A percentile compares a stretch with the other conserved stretches of the same genome.
These are phyloP conservation scores for Cajanus cajan DNA, from an alignment of 306 rosid species.

Conservation along the genomic window DNA sequence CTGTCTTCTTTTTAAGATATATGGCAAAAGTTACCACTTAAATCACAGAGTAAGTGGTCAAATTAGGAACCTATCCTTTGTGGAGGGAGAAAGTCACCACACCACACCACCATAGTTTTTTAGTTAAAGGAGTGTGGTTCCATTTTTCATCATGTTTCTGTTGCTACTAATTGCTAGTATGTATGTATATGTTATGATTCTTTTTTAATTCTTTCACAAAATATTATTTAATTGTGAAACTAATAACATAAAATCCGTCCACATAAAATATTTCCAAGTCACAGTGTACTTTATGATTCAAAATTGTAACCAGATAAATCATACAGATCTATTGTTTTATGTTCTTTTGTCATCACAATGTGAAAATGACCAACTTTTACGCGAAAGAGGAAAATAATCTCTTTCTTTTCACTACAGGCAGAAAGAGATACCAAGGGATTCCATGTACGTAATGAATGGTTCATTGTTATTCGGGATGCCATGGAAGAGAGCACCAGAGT, in stretches of 20 bases:
- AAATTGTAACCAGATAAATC: background rate
- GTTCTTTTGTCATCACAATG: background rate
- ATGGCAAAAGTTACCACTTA: conserved; percentile 31
- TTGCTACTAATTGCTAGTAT: background rate
- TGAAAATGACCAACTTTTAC: conserved; percentile 14
- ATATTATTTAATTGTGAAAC: background rate
- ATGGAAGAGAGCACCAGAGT: conserved; percentile 30
- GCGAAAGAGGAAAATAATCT: conserved; percentile 10
- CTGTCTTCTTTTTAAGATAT: conserved; percentile 38
- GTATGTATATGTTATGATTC: background rate
- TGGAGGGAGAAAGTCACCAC: conserved; percentile 16
- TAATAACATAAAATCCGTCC: background rate
- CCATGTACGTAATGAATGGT: conserved; percentile 26
- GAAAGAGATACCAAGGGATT: conserved; percentile 16
- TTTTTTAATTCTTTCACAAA: background rate
- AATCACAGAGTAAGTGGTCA: conserved; percentile 16
- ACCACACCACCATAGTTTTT: conserved; percentile 7
- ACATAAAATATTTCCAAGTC: background rate
- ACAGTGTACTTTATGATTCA: background rate
- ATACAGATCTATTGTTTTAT: background rate
- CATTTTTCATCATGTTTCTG: background rate
- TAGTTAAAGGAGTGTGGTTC: background rate
- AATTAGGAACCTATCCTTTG: conserved; percentile 28
- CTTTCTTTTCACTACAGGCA: background rate
- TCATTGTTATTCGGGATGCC: conserved; percentile 39